These are phyloP conservation scores for Oropetium thomaeum DNA, from an alignment of 176 grass and related monocot species.

Conservation along the genomic window DNA sequence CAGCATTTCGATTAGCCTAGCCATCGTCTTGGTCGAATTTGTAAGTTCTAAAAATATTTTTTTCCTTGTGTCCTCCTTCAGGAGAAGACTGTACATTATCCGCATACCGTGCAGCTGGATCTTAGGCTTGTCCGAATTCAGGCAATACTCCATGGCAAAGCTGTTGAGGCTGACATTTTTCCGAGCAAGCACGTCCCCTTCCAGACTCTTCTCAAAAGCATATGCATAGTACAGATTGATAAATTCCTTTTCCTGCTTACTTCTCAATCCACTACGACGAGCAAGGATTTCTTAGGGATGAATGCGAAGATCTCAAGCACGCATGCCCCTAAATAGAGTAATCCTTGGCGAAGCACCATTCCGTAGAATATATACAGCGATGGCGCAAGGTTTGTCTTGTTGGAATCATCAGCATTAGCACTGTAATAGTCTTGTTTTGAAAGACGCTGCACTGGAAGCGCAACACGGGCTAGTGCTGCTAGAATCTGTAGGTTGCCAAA, in stretches of 20 bases:
- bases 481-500: constrained; percentile 33
- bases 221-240: constrained; percentile 8
- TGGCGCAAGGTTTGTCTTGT: not conserved
- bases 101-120: not conserved
- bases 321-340: not conserved
- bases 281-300: not conserved
- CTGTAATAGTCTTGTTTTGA: not conserved
- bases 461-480: not conserved
- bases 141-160: constrained; percentile 14
- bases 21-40: not conserved
- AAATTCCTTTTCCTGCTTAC: not conserved
- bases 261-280: not conserved
- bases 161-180: not conserved
- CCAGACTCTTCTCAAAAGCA: not conserved
- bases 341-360: constrained; percentile 17
- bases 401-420: not conserved
- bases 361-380: not conserved
- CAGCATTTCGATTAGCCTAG: not conserved
- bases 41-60: not conserved
- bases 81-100: not conserved
- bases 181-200: not conserved
- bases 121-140: not conserved
- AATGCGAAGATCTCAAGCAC: constrained; percentile 1
- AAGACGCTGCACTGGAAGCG: not conserved
- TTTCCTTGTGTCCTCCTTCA: not conserved